Base-by-base conservation (phyloP, 164 flowering plant genomes). In the Malania oleifera region DNA sequence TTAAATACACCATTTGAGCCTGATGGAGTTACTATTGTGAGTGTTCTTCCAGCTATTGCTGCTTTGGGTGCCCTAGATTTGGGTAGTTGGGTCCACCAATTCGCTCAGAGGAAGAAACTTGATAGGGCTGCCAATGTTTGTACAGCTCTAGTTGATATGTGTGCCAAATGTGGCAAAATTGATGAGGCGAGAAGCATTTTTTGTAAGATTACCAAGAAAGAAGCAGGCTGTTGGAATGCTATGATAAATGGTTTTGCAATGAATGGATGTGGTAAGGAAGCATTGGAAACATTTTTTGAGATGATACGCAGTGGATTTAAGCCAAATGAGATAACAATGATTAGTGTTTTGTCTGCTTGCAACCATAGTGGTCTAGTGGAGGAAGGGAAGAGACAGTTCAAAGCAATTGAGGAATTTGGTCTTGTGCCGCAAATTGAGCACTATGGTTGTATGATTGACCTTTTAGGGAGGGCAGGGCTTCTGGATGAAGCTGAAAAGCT, bases 141-240 rank as follows among this genome's bases (percentile, higher is more conserved):
- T 25, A 82, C 97, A 11, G 87, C 87, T 13, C 66, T 88, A 29
- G 59, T 88, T 13, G 91, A 86, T 59, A 83, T 91, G 96, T 88
- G 77, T 66, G 83, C 91, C 0, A 88, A 91, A 67, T 88, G 90
- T 54, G 95, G 98, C 1, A 85, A 82, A 45, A 63, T 80, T 22
- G 9, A 50, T 13, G 73, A 73, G 66, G 89, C 97, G n/a, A 75
- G 59, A 58, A 62, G 54, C 29, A 52, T 79, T 59, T 91, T 87
- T 31, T 63, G 75, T 25, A 64, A 54, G 18, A 80, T 80, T 29
- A 38, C 52, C 14, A 57, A 63, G 37, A 82, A 71, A 61, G 84
- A 75, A 65, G 67, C 68, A 15, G 67, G 76, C 52, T 59, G 81
- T 46, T 91, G 97, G 97, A 91, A 84, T 81, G 93, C 89, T 31